Conservation (phyloP, 805 yeast genomes). For the Candida sonorensis region DNA sequence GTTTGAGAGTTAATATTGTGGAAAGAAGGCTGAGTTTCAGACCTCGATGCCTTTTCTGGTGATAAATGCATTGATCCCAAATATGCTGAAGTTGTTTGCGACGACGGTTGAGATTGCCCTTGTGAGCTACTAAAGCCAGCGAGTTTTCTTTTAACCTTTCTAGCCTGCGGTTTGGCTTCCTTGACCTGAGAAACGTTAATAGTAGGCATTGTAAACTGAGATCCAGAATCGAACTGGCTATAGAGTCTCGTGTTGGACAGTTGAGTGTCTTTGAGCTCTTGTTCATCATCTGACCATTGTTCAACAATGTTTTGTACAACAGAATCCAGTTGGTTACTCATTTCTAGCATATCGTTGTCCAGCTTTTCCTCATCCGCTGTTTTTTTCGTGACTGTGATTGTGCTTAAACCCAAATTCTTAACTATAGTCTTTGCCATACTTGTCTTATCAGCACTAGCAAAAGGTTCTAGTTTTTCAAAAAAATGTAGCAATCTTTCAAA, state of each 20-base stretch:
- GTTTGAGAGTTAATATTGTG: too few species aligned
- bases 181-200: conserved; percentile 9
- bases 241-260: not conserved
- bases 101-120: too few species aligned
- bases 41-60: too few species aligned
- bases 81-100: not conserved
- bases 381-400: conserved; percentile 4
- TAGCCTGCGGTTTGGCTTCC: too few species aligned
- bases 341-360: conserved; percentile 1
- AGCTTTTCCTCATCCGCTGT: not conserved
- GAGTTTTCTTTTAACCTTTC: not conserved
- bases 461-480: conserved; percentile 8
- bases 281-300: conserved; percentile 13
- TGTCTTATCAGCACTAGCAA: conserved; percentile 1
- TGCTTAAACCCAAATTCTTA: conserved; percentile 8
- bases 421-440: conserved; percentile 4
- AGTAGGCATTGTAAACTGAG: conserved; percentile 5
- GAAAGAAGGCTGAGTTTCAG: not conserved
- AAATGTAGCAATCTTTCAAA: conserved; percentile 4
- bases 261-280: not conserved
- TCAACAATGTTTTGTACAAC: conserved; percentile 10
- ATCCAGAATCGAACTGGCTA: not conserved
- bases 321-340: conserved; percentile 2
- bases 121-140: not conserved
- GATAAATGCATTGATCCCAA: not conserved